Percentiles rank a stretch among this genome's conserved stretches.
Evolutionary conservation across 495 filamentous ascomycete species (phyloP).

Genomic region (Penicillium robsamsonii): DNA sequence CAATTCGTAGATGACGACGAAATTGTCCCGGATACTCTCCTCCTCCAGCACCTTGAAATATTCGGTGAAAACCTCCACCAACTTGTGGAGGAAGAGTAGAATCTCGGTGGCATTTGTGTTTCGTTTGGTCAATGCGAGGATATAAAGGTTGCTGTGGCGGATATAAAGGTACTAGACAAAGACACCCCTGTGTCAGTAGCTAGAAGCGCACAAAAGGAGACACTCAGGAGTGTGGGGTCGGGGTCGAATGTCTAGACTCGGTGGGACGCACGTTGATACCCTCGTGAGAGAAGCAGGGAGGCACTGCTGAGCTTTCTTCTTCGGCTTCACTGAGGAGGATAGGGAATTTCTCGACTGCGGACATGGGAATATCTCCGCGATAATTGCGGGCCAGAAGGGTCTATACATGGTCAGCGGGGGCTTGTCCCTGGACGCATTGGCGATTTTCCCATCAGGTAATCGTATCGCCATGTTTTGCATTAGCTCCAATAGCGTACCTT

Average conservation of each 20-base stretch:
- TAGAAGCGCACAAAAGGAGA: conserved; percentile 17
- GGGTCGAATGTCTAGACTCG: neutral
- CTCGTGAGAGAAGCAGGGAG: conserved; percentile 97
- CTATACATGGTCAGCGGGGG: conserved; percentile 49
- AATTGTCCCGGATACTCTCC: conserved; percentile 99
- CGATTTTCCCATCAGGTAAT: neutral
- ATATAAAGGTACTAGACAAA: conserved; percentile 90
- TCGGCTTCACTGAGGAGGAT: conserved; percentile 96
- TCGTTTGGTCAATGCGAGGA: conserved; percentile 96
- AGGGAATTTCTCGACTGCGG: conserved; percentile 97
- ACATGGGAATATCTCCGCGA: conserved; percentile 98
- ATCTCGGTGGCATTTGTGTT: conserved; percentile 99
- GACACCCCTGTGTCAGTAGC: conserved; percentile 17
- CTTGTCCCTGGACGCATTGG: conserved; percentile 9
- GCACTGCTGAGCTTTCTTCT: conserved; percentile 97
- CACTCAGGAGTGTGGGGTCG: conserved; percentile 17
- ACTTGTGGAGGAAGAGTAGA: conserved; percentile 94
- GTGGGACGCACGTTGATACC: conserved; percentile 81
- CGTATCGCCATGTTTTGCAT: neutral
- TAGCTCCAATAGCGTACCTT: conserved; percentile 60
- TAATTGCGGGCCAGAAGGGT: conserved; percentile 99
- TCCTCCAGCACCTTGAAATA: conserved; percentile 99
- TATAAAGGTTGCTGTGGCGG: conserved; percentile 98
- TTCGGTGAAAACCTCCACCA: conserved; percentile 98
- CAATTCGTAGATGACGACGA: conserved; percentile 98